Conservation (phyloP, 2,329 filamentous ascomycete genomes). For the Ascochyta rabiei region DNA sequence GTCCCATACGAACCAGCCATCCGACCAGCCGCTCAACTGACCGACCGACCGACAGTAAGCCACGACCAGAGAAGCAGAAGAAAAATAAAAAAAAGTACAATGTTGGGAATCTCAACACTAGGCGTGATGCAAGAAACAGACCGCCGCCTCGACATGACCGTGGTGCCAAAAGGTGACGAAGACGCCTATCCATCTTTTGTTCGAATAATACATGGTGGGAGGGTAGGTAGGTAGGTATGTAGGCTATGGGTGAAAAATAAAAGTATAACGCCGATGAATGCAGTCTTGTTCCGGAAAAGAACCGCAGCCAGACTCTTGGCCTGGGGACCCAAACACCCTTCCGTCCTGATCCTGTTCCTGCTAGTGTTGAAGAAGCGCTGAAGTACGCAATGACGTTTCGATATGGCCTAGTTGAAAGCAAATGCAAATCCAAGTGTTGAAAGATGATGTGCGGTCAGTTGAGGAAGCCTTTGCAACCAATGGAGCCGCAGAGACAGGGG, state of each 20-base stretch:
- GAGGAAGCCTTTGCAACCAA: conserved; percentile 97
- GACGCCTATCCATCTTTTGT: neutral
- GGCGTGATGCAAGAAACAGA: conserved; percentile 4
- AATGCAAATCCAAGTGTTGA: neutral
- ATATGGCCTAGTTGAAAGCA: conserved; percentile 5
- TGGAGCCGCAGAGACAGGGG: conserved; percentile 93
- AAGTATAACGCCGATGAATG: conserved; percentile 13
- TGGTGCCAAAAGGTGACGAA: neutral
- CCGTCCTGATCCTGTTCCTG: neutral
- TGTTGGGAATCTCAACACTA: neutral
- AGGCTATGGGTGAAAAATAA: conserved; percentile 1
- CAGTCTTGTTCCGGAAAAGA: neutral
- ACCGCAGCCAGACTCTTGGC: neutral
- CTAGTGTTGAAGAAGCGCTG: conserved; percentile 14
- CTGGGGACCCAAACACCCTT: neutral
- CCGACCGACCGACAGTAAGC: no score
- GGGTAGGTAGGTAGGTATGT: neutral
- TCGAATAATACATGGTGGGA: conserved; percentile 8
- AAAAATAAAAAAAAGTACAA: no score
- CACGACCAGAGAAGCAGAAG: no score
- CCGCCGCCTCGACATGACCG: neutral
- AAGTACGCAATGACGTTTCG: neutral
- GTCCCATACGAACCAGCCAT: no score
- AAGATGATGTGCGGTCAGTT: conserved; percentile 65
- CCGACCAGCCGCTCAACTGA: no score